Conservation (phyloP, 2,329 filamentous ascomycete species). For the Exophiala calicioides region DNA sequence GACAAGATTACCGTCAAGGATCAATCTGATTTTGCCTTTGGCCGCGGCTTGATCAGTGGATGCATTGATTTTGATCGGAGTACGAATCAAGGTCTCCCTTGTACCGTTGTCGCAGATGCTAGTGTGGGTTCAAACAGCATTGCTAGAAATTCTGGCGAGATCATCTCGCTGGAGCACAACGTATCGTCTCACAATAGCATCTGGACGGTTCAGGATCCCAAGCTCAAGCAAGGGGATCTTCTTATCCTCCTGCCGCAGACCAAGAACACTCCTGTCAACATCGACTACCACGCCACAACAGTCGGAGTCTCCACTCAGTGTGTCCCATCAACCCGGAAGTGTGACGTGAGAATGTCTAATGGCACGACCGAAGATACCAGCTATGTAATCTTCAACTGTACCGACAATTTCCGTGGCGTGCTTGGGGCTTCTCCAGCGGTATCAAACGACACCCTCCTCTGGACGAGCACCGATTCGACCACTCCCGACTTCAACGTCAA, state of each 20-base stretch:
- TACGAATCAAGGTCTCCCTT: constrained; percentile 11
- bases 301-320: constrained; percentile 11
- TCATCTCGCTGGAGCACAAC: constrained; percentile 8
- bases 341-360: constrained; percentile 1
- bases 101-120: constrained; percentile 10
- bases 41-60: no score
- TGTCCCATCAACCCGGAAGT: constrained; percentile 1
- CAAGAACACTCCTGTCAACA: neutral
- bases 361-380: neutral
- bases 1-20: no score
- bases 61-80: constrained; percentile 3
- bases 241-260: constrained; percentile 8
- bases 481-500: constrained; percentile 12
- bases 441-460: constrained; percentile 4
- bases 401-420: constrained; percentile 12
- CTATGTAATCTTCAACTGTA: constrained; percentile 15
- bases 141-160: constrained; percentile 7
- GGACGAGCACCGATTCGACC: constrained; percentile 7
- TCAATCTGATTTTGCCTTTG: no score
- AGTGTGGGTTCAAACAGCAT: constrained; percentile 3
- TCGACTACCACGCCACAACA: constrained; percentile 7
- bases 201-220: neutral
- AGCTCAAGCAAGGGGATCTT: neutral
- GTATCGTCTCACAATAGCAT: constrained; percentile 2
- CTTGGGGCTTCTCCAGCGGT: constrained; percentile 1